These are phyloP conservation scores for Malassezia equina DNA, from an alignment of 1,284 basidiomycete species.

Conservation along the genomic window DNA sequence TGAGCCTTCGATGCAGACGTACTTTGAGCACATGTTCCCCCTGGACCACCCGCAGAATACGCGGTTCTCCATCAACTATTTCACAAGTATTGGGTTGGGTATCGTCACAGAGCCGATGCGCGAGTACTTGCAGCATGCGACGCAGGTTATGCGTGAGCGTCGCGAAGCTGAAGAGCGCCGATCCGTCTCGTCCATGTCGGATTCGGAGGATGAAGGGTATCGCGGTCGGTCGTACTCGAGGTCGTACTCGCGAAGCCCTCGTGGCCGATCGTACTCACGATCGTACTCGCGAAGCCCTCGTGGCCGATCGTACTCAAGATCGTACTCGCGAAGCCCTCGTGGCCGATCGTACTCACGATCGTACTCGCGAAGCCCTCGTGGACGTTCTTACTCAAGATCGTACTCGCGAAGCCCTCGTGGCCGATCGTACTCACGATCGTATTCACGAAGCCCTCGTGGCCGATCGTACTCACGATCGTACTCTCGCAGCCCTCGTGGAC, in stretches of 20 bases:
- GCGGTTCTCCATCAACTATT: constrained; percentile 91
- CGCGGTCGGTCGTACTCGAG: constrained; percentile 11
- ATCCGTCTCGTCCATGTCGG: constrained; percentile 19
- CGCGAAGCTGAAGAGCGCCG: constrained; percentile 55
- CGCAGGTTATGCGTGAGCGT: constrained; percentile 81
- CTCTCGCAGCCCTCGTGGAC: constrained; percentile 10
- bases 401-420: constrained; percentile 10
- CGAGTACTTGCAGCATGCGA: constrained; percentile 88
- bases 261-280: constrained; percentile 17
- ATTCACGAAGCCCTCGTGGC: neutral
- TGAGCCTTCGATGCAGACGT: constrained; percentile 55
- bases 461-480: constrained; percentile 14
- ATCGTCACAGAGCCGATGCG: constrained; percentile 89
- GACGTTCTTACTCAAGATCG: constrained; percentile 6
- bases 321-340: constrained; percentile 1
- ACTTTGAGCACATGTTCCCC: constrained; percentile 80
- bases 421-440: constrained; percentile 1
- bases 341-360: neutral
- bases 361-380: neutral
- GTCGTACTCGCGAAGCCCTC: neutral
- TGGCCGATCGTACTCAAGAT: constrained; percentile 1
- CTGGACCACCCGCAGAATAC: constrained; percentile 92
- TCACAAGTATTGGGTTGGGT: constrained; percentile 80
- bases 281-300: neutral
- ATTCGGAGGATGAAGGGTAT: constrained; percentile 19